Evolutionary conservation across 2,329 filamentous ascomycete species (phyloP), one percentile per base, ranked within the genome.

Genomic region (Neoascochyta sp.): DNA sequence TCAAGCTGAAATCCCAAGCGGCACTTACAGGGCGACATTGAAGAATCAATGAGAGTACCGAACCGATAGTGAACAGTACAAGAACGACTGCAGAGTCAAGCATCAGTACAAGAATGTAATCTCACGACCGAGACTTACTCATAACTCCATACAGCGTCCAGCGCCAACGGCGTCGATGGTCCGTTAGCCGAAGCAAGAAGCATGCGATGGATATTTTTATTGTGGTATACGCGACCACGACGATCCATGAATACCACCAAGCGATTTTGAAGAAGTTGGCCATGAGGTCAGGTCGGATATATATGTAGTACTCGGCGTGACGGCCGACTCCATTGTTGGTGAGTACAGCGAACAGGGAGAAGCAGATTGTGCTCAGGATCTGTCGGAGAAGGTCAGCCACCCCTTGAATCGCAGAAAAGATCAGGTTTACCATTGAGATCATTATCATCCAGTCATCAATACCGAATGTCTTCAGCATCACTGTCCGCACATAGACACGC

Each of bases 381-480:
- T 20, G 18, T n/a, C n/a, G n/a, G n/a, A n/a, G n/a, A n/a, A n/a
- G n/a, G n/a, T n/a, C n/a, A n/a, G n/a, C n/a, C n/a, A n/a, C n/a
- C n/a, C n/a, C n/a, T n/a, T n/a, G n/a, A n/a, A n/a, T n/a, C n/a
- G n/a, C n/a, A n/a, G n/a, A n/a, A n/a, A n/a, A n/a, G n/a, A n/a
- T n/a, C n/a, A n/a, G n/a, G n/a, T n/a, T n/a, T n/a, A n/a, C n/a
- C n/a, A n/a, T n/a, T n/a, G n/a, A n/a, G n/a, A n/a, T n/a, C n/a
- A n/a, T n/a, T n/a, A n/a, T n/a, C n/a, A n/a, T n/a, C n/a, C n/a
- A n/a, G n/a, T n/a, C 45, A 29, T 49, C 45, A 38, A 36, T 43
- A 9, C 45, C 43, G 28, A 45, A 49, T 4, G 36, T 50, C 22
- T 53, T 51, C 24, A 51, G 22, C 34, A 44, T 41, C 26, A 45